Base-by-base conservation (phyloP, 2,329 filamentous ascomycete species). In the Aspergillus sp. region DNA sequence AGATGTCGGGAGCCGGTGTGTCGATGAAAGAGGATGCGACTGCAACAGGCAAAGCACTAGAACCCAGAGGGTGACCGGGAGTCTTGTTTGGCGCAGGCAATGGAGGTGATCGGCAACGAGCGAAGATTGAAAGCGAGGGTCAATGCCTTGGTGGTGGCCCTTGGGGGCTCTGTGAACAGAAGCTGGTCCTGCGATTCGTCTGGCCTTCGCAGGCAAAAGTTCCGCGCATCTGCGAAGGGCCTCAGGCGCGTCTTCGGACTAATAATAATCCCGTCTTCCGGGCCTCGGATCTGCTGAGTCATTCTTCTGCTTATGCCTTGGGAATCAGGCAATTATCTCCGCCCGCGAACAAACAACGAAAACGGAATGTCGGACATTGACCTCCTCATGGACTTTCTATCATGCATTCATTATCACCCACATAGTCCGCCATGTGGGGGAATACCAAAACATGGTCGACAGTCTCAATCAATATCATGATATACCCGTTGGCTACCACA, bases 211-310 rank as follows among this genome's bases (percentile, higher is more conserved):
- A 65, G 58, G 61, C 63, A 67, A 67, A 66, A 65, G 65, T 51
- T 51, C 54, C 46, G 57, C 52, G 53, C 46, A 60, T 55, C 45
- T 31, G 42, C 42, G 16, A 31, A 52, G 49, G 61, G 65, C 64
- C 65, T 67, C 56, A 67, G 65, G 64, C 64, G 63, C 60, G 63
- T 65, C 24, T 24, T 9, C 65, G 65, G 65, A 66, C 53, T 65
- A 63, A 62, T 29, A 11, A 14, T 62, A 10, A 24, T 45, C 47
- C 52, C 55, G 49, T 3, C 2, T 36, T 42, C 36, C 36, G 14
- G 36, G 14, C 36, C 6, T 42, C 36, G 14, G 32, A 9, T 2
- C 32, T 36, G 32, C 14, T 42, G 36, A 42, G 36, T 42, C 36
- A 42, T 42, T 3, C 6, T 14, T 29, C 2, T 29, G 26, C 6